Percentiles rank a stretch among this genome's conserved stretches.
Evolutionary conservation across 495 filamentous ascomycete genomes (phyloP).

Genomic region (Podospora tetraspora): DNA sequence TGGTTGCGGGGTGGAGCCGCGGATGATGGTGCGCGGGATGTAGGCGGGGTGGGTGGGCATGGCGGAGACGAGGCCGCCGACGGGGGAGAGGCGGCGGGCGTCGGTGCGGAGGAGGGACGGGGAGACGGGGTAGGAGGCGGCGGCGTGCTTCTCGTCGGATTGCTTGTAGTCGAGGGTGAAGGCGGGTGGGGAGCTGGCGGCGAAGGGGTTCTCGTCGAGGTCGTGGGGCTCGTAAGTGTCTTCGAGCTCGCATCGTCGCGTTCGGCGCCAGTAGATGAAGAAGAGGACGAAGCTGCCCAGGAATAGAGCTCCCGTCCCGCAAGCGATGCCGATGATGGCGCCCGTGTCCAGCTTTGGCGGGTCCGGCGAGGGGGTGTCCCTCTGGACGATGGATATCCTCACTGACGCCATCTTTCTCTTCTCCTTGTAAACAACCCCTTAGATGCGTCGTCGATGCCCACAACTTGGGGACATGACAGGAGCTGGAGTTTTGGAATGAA

Average conservation of each 20-base stretch:
- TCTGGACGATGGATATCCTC: neutral
- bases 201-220: slow-evolving; percentile 11
- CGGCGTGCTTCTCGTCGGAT: neutral
- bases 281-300: slow-evolving; percentile 36
- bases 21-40: slow-evolving; percentile 34
- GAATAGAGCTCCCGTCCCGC: slow-evolving; percentile 36
- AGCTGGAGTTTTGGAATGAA: neutral
- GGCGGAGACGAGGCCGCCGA: slow-evolving; percentile 21
- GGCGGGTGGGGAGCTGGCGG: neutral
- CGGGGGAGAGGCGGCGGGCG: slow-evolving; percentile 9
- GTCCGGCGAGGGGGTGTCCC: neutral
- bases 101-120: neutral
- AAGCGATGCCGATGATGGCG: slow-evolving; percentile 42
- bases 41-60: slow-evolving; percentile 49
- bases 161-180: neutral
- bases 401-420: neutral
- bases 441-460: neutral
- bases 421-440: neutral
- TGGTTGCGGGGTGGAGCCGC: slow-evolving; percentile 19
- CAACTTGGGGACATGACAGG: slow-evolving; percentile 4
- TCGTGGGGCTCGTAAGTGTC: slow-evolving; percentile 24
- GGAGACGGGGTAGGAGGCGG: neutral
- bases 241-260: slow-evolving; percentile 27
- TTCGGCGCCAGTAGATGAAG: slow-evolving; percentile 37
- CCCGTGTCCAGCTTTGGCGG: slow-evolving; percentile 33